Conservation (phyloP, 2,329 filamentous ascomycete species). For the Fusarium illudens region DNA sequence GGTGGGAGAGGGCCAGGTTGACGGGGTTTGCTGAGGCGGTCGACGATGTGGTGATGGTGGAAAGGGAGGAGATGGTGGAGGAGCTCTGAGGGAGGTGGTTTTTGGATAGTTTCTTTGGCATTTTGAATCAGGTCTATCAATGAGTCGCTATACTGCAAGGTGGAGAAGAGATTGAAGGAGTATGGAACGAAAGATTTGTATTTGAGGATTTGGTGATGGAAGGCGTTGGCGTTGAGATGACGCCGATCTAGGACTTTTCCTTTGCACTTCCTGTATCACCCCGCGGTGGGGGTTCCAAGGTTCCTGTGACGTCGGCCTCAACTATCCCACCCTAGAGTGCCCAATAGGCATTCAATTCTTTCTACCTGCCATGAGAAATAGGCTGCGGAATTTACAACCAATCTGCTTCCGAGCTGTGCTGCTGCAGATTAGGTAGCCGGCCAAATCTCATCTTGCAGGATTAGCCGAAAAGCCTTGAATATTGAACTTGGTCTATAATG, state of each 20-base stretch:
- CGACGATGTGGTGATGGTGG: constrained; percentile 34
- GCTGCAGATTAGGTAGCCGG: background rate
- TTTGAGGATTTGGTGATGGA: background rate
- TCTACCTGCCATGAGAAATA: background rate
- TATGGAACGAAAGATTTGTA: background rate
- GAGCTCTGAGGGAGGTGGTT: constrained; percentile 33
- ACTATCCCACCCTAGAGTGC: no score
- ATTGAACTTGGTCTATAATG: background rate
- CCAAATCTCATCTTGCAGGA: background rate
- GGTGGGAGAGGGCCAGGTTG: constrained; percentile 45
- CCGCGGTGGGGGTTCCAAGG: constrained; percentile 13
- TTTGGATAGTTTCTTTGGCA: constrained; percentile 48
- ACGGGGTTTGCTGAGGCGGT: constrained; percentile 45
- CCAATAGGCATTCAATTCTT: no score
- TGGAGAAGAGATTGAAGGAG: background rate
- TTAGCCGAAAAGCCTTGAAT: background rate
- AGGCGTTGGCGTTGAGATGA: constrained; percentile 11
- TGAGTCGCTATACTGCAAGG: background rate
- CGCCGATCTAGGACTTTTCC: constrained; percentile 16
- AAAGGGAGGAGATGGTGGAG: constrained; percentile 32
- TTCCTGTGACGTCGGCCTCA: background rate
- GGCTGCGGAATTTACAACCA: background rate
- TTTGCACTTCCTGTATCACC: background rate
- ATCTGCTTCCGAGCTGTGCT: background rate
- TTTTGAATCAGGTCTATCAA: constrained; percentile 6